Base-by-base conservation (phyloP, 768 basidiomycete genomes). In the Arthromyces matolae region DNA sequence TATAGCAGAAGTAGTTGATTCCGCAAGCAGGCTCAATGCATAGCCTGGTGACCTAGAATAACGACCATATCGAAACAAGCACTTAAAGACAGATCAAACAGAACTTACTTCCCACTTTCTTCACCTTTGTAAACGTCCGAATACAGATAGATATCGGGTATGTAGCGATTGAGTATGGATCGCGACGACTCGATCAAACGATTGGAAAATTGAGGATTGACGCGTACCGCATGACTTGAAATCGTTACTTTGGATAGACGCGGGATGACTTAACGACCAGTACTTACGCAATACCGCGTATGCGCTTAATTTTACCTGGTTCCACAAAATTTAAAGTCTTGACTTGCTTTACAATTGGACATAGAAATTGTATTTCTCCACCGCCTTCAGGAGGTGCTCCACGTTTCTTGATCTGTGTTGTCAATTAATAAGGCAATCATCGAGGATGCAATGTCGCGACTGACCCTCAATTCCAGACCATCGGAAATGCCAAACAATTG, bases 111-210 rank as follows among this genome's bases (percentile, higher is more conserved):
- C 66, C 95, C 95, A 55, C 92, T 93, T 52, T 98, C 96, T 14
- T 91, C 89, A 6, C 94, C 94, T 64, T 96, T 95, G 70, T 96
- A 98, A 19, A 97, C 93, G 54, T 99, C 96, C 3, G 96, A 95
- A 64, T 97, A 95, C 31, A 99, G 81, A 68, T 98, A 97, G 23
- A 97, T 93, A 63, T 99, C 96, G 29, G 96, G 95, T 49, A 98
- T 96, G 64, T 89, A 96, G 4, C 93, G 87, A 64, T 97, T 98
- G 35, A 99, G 73, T 19, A 99, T 76, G 2, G 91, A 93, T 31
- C 96, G 84, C 14, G 91, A 83, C 7, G 94, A 81, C 58, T 97
- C 95, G 41, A 99, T 96, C 86, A 98, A 92, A 31, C 96, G 81
- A 65, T 96, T 96, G 2, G 94, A 96, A 63, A 99, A 91, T 62